Base-by-base conservation (phyloP, 306 rosid species). In the Ammopiptanthus mongolicus region DNA sequence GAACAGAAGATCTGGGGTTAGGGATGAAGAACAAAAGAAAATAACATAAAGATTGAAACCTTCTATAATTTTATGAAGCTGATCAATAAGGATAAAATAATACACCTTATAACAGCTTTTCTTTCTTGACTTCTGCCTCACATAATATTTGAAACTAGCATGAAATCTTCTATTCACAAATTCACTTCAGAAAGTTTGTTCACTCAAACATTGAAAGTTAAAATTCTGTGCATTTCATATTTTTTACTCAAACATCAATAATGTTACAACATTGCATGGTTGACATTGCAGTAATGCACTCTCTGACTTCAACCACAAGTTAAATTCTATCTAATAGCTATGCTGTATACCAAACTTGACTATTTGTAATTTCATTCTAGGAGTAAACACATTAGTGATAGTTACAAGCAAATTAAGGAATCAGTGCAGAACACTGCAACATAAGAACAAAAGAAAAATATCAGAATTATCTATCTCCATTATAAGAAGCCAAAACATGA, bases 371-470 rank as follows among this genome's bases (percentile, higher is more conserved):
- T n/a, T n/a, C n/a, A n/a, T n/a, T n/a, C n/a, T n/a, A n/a, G n/a
- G n/a, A n/a, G n/a, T n/a, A n/a, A n/a, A n/a, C n/a, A n/a, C n/a
- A n/a, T n/a, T n/a, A n/a, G n/a, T n/a, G n/a, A n/a, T n/a, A n/a
- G 47, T 3, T 55, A 36, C 41, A 74, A 56, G 42, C 69, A 36
- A 73, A 44, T 63, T 52, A 61, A 62, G 69, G 56, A 65, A 68
- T 4, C 74, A 22, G 53, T 39, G 39, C 57, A 73, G 64, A 50
- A 34, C 50, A 41, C 48, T 15, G 13, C 53, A 67, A 76, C 4
- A 8, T 46, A 46, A 47, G 50, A 71, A 44, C 71, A 34, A 66
- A 52, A 56, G 9, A 22, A 76, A 80, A 23, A 58, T 3, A 69
- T 62, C 46, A 76, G 21, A 61, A 62, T 36, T n/a, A n/a, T n/a